phyloP scores from a whole-genome alignment of 1,139 yeast genomes.

The Pichia terricola region DNA sequence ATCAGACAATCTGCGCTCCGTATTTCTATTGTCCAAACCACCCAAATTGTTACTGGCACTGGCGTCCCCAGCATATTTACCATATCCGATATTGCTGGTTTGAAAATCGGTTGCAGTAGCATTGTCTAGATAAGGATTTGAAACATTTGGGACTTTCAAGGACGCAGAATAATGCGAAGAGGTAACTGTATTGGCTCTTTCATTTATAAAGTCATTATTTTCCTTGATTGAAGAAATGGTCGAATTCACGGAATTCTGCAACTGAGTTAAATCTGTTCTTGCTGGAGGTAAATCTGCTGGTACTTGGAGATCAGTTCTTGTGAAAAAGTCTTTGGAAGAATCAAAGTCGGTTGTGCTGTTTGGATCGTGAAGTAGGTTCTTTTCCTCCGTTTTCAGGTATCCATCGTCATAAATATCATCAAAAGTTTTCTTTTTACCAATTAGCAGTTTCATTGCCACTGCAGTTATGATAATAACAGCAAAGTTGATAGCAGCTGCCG shows the following conservation, averaged over 20 bases:
- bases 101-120: not conserved
- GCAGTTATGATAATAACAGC: conserved; percentile 19
- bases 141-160: conserved; percentile 19
- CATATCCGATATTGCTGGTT: not conserved
- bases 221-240: conserved; percentile 4
- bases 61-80: no score
- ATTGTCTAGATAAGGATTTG: conserved; percentile 19
- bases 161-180: conserved; percentile 4
- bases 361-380: not conserved
- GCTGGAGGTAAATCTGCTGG: not conserved
- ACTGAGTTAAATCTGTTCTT: no score
- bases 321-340: not conserved
- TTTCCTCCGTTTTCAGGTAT: conserved; percentile 9
- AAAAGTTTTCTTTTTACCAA: conserved; percentile 3
- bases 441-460: conserved; percentile 13
- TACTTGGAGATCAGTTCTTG: not conserved
- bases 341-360: not conserved
- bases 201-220: conserved; percentile 1
- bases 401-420: conserved; percentile 9
- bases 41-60: not conserved
- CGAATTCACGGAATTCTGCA: not conserved
- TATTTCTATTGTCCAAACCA: conserved; percentile 4
- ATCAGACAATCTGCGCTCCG: not conserved
- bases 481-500: conserved; percentile 50
- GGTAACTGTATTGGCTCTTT: conserved; percentile 1